Evolutionary conservation across 495 filamentous ascomycete genomes (phyloP).

Genomic region (Penicillium fimorum): DNA sequence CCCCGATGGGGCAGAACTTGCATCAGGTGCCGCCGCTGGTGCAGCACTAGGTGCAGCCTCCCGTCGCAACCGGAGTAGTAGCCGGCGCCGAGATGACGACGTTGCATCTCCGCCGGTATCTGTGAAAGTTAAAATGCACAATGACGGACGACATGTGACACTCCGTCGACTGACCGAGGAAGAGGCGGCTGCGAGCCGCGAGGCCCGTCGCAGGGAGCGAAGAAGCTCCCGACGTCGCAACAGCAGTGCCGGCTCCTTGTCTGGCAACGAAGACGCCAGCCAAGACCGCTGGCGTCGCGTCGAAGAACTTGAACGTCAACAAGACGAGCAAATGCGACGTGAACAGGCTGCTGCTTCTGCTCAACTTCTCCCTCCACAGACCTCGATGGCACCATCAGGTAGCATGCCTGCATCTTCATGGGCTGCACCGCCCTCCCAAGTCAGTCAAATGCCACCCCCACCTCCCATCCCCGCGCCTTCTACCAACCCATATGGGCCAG

Average conservation of each 20-base stretch:
- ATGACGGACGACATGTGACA: constrained; percentile 77
- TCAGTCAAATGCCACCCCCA: constrained; percentile 36
- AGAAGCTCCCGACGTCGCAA: constrained; percentile 41
- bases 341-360: constrained; percentile 39
- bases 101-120: constrained; percentile 64
- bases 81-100: constrained; percentile 40
- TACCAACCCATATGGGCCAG: constrained; percentile 39
- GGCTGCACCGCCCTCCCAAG: constrained; percentile 31
- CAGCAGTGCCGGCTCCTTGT: constrained; percentile 47
- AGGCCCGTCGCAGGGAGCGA: constrained; percentile 50
- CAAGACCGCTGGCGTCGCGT: constrained; percentile 52
- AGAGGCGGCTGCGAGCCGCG: constrained; percentile 67
- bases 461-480: constrained; percentile 37
- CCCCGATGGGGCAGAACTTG: constrained; percentile 34
- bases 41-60: constrained; percentile 35
- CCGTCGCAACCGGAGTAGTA: constrained; percentile 37
- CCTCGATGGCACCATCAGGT: constrained; percentile 29
- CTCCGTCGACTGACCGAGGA: constrained; percentile 76
- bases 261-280: constrained; percentile 41
- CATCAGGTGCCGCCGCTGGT: constrained; percentile 44
- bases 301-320: constrained; percentile 50
- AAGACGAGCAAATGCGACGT: constrained; percentile 49
- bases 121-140: constrained; percentile 77
- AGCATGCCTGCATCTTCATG: constrained; percentile 30
- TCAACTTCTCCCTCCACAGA: constrained; percentile 7